Evolutionary conservation across 2,329 filamentous ascomycete genomes (phyloP).

Genomic region (Aspergillus nomiae): DNA sequence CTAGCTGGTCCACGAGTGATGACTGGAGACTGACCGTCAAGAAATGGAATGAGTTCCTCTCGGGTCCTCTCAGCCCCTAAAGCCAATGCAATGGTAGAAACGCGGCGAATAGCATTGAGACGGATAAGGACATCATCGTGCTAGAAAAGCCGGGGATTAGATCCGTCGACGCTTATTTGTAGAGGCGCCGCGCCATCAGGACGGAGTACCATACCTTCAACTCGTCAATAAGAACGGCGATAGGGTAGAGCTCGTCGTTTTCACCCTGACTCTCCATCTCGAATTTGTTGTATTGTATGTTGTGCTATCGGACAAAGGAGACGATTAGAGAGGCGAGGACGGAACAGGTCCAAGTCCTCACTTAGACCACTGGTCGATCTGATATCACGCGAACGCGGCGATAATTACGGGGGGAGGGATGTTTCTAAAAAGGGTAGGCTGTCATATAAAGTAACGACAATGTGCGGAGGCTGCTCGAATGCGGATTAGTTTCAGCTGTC

Average conservation of each 20-base stretch:
- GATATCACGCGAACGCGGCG: slow-evolving; percentile 30
- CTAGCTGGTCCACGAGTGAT: slow-evolving; percentile 9
- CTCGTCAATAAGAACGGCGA: slow-evolving; percentile 99
- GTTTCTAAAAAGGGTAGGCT: slow-evolving; percentile 18
- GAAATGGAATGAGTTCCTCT: slow-evolving; percentile 97
- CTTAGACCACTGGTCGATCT: slow-evolving; percentile 28
- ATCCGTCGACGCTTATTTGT: slow-evolving; percentile 18
- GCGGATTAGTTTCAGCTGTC: slow-evolving; percentile 18
- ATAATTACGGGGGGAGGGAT: slow-evolving; percentile 15
- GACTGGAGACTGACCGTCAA: slow-evolving; percentile 75
- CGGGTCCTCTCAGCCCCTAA: slow-evolving; percentile 94
- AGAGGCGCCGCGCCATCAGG: slow-evolving; percentile 7
- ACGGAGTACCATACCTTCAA: slow-evolving; percentile 72
- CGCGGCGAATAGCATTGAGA: slow-evolving; percentile 96
- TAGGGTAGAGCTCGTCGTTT: slow-evolving; percentile 99
- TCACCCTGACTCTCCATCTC: slow-evolving; percentile 88
- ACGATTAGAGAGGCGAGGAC: slow-evolving; percentile 29
- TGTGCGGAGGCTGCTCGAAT: slow-evolving; percentile 17
- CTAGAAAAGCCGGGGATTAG: slow-evolving; percentile 51
- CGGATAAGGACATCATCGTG: slow-evolving; percentile 98
- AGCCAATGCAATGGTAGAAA: slow-evolving; percentile 96
- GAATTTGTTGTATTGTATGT: slow-evolving; percentile 39
- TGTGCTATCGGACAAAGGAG: slow-evolving; percentile 24
- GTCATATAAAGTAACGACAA: slow-evolving; percentile 19
- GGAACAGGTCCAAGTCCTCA: slow-evolving; percentile 35